A percentile compares a stretch with the other conserved stretches of the same genome.
phyloP scores from a whole-genome alignment of 441 rosid species.

The Melastoma candidum region DNA sequence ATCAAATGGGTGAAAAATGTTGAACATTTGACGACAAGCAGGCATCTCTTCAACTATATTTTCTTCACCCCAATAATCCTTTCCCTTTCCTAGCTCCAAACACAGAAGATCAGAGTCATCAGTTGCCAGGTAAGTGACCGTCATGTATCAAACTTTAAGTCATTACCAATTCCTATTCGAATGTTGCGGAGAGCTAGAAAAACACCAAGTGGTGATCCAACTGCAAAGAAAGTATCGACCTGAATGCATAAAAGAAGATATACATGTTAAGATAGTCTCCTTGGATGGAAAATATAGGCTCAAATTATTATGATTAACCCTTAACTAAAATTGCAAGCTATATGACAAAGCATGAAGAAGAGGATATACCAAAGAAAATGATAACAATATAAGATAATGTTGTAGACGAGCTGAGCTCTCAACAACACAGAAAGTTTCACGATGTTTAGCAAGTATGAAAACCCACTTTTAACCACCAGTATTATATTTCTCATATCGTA shows the following conservation, averaged over 20 bases:
- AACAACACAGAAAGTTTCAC: no score
- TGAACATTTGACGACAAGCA: slow-evolving; percentile 92
- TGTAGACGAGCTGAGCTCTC: no score
- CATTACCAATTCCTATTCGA: slow-evolving; percentile 79
- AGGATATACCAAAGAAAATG: no score
- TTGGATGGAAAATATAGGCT: not conserved
- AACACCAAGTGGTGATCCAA: slow-evolving; percentile 98
- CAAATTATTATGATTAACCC: not conserved
- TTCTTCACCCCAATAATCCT: slow-evolving; percentile 82
- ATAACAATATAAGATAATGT: no score
- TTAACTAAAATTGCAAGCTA: no score
- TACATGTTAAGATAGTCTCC: not conserved
- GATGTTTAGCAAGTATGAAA: no score
- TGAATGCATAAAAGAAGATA: slow-evolving; percentile 21
- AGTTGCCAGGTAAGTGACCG: no score
- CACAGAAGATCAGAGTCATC: slow-evolving; percentile 6
- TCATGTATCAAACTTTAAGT: not conserved
- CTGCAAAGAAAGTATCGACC: slow-evolving; percentile 98
- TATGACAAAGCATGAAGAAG: no score
- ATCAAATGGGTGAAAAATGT: slow-evolving; percentile 95
- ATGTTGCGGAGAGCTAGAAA: slow-evolving; percentile 85
- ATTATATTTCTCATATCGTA: no score
- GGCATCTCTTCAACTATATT: slow-evolving; percentile 87
- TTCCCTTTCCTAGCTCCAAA: slow-evolving; percentile 58
- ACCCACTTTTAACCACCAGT: no score